These are phyloP conservation scores for Chlorella sp. DNA, from an alignment of 139 green algal species.

Conservation along the genomic window DNA sequence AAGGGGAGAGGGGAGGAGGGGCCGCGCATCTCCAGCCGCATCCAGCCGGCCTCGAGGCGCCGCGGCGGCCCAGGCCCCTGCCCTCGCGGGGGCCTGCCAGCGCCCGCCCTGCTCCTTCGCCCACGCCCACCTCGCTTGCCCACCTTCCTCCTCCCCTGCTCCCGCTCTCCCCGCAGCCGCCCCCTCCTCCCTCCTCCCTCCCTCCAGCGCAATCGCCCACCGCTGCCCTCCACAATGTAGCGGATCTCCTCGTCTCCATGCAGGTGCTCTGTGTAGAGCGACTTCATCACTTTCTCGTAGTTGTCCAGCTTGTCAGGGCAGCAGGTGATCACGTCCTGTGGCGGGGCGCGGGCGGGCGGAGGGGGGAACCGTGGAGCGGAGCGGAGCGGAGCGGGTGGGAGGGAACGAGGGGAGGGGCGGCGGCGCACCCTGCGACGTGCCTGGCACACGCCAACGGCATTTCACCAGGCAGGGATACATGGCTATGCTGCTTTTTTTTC, in stretches of 20 bases:
- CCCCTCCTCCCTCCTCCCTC: too few relatives aligned
- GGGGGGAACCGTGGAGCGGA: background rate
- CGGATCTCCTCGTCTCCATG: constrained; percentile 96
- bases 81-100: too few relatives aligned
- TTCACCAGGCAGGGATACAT: too few relatives aligned
- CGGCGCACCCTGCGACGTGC: background rate
- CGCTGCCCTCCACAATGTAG: constrained; percentile 76
- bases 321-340: constrained; percentile 81
- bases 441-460: too few relatives aligned
- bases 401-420: background rate
- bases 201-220: too few relatives aligned
- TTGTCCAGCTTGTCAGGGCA: constrained; percentile 73
- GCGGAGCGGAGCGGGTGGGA: background rate
- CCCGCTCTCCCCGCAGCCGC: too few relatives aligned
- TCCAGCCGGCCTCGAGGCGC: too few relatives aligned
- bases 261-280: constrained; percentile 95
- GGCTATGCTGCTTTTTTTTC: too few relatives aligned
- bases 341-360: background rate
- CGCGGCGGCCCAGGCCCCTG: too few relatives aligned
- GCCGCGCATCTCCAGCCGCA: too few relatives aligned
- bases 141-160: too few relatives aligned
- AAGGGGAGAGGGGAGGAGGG: background rate
- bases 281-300: constrained; percentile 95
- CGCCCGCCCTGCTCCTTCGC: background rate
- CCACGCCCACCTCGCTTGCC: too few relatives aligned